Evolutionary conservation across 352 stramenopile species (phyloP).

Genomic region (Phytophthora syringae): DNA sequence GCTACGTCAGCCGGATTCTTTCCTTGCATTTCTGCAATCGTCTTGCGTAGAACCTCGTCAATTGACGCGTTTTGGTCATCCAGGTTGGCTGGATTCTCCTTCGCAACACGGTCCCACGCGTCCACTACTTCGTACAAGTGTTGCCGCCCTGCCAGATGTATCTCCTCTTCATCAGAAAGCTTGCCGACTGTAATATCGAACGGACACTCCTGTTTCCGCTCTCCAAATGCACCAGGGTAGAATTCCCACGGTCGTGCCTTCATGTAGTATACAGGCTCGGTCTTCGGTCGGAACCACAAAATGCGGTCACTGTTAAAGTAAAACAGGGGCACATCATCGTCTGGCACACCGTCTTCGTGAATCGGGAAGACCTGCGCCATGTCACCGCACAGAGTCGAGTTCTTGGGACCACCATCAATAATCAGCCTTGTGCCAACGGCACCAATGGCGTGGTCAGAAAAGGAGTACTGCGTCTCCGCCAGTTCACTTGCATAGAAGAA

Average conservation of each 20-base stretch:
- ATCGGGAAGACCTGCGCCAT: constrained; percentile 49
- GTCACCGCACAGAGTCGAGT: constrained; percentile 46
- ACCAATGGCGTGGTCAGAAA: constrained; percentile 44
- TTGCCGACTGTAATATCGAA: constrained; percentile 40
- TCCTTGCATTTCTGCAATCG: constrained; percentile 24
- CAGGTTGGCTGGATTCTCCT: constrained; percentile 28
- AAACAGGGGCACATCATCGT: constrained; percentile 32
- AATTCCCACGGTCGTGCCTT: constrained; percentile 36
- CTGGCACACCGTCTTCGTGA: constrained; percentile 14
- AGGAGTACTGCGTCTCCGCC: constrained; percentile 45
- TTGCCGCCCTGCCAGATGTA: constrained; percentile 40
- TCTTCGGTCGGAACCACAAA: constrained; percentile 28
- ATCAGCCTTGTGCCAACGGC: constrained; percentile 39
- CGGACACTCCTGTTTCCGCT: constrained; percentile 41
- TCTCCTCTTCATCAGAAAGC: constrained; percentile 38
- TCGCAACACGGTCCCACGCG: constrained; percentile 32
- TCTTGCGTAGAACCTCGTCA: constrained; percentile 28
- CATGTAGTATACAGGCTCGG: constrained; percentile 35
- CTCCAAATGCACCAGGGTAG: constrained; percentile 43
- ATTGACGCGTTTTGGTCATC: constrained; percentile 35
- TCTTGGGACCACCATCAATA: constrained; percentile 17
- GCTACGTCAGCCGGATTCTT: constrained; percentile 17
- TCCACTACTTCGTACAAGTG: constrained; percentile 42
- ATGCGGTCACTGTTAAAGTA: constrained; percentile 63
- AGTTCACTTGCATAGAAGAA: constrained; percentile 56